phyloP scores from a whole-genome alignment of 371 early-diverging fungal genomes.

The Rhizopus arrhizus region DNA sequence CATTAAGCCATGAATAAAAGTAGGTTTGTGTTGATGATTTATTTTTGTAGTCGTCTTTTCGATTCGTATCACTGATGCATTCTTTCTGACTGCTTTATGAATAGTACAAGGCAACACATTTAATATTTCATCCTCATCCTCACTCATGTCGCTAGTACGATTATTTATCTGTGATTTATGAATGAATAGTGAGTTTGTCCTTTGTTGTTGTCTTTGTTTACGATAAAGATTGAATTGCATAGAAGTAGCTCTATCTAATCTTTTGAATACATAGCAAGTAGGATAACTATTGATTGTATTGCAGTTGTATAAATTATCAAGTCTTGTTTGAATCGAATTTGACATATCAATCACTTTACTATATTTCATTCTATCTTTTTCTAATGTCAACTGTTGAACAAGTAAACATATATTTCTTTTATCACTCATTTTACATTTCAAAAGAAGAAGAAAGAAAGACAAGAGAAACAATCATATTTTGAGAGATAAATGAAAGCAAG shows the following conservation, averaged over 20 bases:
- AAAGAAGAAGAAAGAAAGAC: neutral
- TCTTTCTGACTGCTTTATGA: conserved; percentile 21
- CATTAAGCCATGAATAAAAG: conserved; percentile 4
- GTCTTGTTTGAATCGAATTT: conserved; percentile 16
- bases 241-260: neutral
- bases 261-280: neutral
- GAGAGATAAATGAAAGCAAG: too few relatives aligned
- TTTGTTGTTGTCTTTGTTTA: neutral
- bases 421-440: neutral
- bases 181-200: neutral
- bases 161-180: too few relatives aligned
- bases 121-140: conserved; percentile 10
- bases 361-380: conserved; percentile 23
- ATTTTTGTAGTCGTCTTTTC: conserved; percentile 8
- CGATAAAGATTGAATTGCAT: neutral
- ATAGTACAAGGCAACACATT: conserved; percentile 13
- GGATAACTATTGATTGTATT: neutral
- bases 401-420: neutral
- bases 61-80: conserved; percentile 26
- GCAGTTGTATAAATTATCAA: conserved; percentile 13
- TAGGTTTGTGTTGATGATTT: neutral
- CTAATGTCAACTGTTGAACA: conserved; percentile 15
- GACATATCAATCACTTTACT: conserved; percentile 30
- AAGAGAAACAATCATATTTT: neutral
- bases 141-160: neutral